Evolutionary conservation across 1,284 basidiomycete genomes (phyloP).

Genomic region (Cutaneotrichosporon mucoides): DNA sequence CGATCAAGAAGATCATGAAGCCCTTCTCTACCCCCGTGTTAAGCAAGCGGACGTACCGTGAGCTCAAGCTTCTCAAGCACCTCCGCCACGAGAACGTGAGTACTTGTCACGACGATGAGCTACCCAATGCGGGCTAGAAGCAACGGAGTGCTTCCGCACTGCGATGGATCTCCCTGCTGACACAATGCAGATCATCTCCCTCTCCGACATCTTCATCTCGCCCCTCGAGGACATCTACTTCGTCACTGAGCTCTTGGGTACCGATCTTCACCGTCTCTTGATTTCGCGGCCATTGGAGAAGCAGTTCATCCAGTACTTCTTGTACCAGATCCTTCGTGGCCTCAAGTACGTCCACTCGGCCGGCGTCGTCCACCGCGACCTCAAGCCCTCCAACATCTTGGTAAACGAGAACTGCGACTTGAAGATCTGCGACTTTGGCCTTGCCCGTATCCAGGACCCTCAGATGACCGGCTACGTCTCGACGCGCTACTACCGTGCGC

Average conservation of each 20-base stretch:
- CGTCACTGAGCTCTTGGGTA: constrained; percentile 98
- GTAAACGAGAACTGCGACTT: constrained; percentile 99
- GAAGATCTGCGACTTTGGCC: constrained; percentile 98
- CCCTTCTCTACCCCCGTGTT: constrained; percentile 97
- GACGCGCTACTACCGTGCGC: constrained; percentile 96
- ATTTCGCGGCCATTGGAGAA: constrained; percentile 97
- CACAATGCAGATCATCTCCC: constrained; percentile 78
- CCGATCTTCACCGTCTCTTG: constrained; percentile 93
- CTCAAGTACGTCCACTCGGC: constrained; percentile 99
- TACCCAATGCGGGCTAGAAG: no score
- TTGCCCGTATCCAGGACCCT: constrained; percentile 85
- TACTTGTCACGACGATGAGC: background rate
- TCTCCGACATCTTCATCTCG: constrained; percentile 98
- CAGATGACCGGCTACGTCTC: constrained; percentile 99
- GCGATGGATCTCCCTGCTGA: no score
- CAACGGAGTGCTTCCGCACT: no score
- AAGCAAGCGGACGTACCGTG: constrained; percentile 94
- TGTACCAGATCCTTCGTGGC: constrained; percentile 97
- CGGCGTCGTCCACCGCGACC: constrained; percentile 96
- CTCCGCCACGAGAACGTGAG: constrained; percentile 95
- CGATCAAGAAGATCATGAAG: constrained; percentile 99
- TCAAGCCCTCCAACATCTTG: constrained; percentile 99
- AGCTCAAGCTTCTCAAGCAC: constrained; percentile 97
- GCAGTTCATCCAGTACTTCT: constrained; percentile 99
- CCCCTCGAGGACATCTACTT: constrained; percentile 98